Evolutionary conservation across 2,329 filamentous ascomycete genomes (phyloP).

Genomic region (Fusarium papillatum): DNA sequence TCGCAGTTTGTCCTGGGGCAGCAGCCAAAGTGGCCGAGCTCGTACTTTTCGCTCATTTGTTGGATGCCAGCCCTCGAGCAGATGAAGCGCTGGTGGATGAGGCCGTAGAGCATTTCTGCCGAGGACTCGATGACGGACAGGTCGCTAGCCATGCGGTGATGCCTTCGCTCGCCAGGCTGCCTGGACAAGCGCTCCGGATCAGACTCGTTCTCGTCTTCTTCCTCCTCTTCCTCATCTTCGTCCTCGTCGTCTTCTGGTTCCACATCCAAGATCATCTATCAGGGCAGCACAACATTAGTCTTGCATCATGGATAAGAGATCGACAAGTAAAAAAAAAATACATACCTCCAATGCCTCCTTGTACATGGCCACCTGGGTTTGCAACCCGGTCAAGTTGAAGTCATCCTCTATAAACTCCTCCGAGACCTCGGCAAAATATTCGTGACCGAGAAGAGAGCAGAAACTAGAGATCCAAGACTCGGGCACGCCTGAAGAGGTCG

Average conservation of each 20-base stretch:
- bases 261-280: constrained; percentile 96
- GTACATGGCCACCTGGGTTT: constrained; percentile 97
- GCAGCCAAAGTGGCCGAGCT: constrained; percentile 93
- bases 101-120: constrained; percentile 96
- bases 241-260: constrained; percentile 96
- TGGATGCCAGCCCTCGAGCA: constrained; percentile 96
- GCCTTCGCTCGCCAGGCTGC: constrained; percentile 76
- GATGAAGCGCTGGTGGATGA: constrained; percentile 99
- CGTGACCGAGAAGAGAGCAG: constrained; percentile 94
- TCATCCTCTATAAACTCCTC: constrained; percentile 99
- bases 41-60: constrained; percentile 99
- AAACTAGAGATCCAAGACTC: constrained; percentile 99
- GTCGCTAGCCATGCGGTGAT: constrained; percentile 90
- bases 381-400: constrained; percentile 97
- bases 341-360: constrained; percentile 93
- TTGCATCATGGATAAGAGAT: not conserved
- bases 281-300: constrained; percentile 20
- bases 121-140: constrained; percentile 96
- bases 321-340: not conserved
- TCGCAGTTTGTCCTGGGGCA: constrained; percentile 97
- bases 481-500: constrained; percentile 70
- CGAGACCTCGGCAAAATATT: constrained; percentile 98
- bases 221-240: constrained; percentile 84
- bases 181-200: constrained; percentile 67
- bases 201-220: constrained; percentile 80